A percentile compares a stretch with the other conserved stretches of the same genome.
Evolutionary conservation across 164 flowering plant species (phyloP).

Genomic region (Saururus chinensis): DNA sequence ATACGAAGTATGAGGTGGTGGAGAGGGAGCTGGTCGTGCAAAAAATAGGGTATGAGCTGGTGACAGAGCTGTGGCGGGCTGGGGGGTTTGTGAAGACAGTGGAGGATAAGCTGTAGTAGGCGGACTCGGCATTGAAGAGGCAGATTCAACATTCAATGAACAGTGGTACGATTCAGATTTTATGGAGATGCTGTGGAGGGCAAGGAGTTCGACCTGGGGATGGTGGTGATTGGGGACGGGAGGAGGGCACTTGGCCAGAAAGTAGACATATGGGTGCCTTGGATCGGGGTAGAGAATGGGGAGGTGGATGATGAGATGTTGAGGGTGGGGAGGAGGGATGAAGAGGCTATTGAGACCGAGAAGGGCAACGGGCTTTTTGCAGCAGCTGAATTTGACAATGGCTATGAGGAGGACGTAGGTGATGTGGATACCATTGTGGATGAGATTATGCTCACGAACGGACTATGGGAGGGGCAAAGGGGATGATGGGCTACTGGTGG

Average conservation of each 20-base stretch:
- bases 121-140: slow-evolving; percentile 91
- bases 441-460: not conserved
- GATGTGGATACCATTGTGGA: not conserved
- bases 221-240: slow-evolving; percentile 84
- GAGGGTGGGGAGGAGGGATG: slow-evolving; percentile 20
- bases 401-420: not conserved
- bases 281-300: slow-evolving; percentile 76
- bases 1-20: slow-evolving; percentile 66
- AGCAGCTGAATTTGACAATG: not conserved
- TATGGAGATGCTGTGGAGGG: slow-evolving; percentile 61
- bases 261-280: slow-evolving; percentile 88
- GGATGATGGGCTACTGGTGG: no score
- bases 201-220: slow-evolving; percentile 60
- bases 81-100: slow-evolving; percentile 88
- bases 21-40: slow-evolving; percentile 63
- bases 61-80: slow-evolving; percentile 65
- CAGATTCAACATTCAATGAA: slow-evolving; percentile 85
- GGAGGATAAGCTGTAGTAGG: slow-evolving; percentile 95
- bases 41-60: slow-evolving; percentile 74
- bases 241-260: slow-evolving; percentile 58
- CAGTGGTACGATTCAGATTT: slow-evolving; percentile 86
- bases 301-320: slow-evolving; percentile 61
- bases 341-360: not conserved
- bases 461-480: no score
- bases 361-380: not conserved